Evolutionary conservation across 345 rosid species (phyloP), one percentile per base, ranked within the genome.

Genomic region (Fremontodendron californicum): DNA sequence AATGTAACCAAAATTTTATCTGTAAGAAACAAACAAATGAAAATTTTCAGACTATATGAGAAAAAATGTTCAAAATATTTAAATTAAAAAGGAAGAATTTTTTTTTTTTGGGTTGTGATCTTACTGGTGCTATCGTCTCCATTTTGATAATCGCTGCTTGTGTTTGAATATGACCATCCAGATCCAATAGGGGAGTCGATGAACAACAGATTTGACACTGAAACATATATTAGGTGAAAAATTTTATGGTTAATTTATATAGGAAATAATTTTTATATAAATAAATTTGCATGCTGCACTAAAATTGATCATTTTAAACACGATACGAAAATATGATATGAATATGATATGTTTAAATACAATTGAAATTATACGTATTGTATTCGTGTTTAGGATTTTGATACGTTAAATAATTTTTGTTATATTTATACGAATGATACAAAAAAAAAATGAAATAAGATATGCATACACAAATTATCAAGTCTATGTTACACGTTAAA

Each of bases 71-170:
- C 4, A 12, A 57, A 55, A 23, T 11, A 11, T 5, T 15, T 31
- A 6, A 31, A 31, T 11, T 2, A 16, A 62, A 31, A 62, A 62
- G 67, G 11, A 62, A 33, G 1, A 15, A 15, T 0, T 11, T 0
- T 3, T 57, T 57, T 57, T 9, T 21, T 33, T 33, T 33, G 13
- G 35, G 15, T 29, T 5, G 21, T 62, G 11, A 64, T 64, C 69
- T 64, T 64, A 64, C 69, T 64, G 9, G 69, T 35, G 45, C 69
- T 18, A 8, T 64, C 43, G 19, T 64, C 69, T 64, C 69, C 45
- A 64, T 33, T 62, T 0, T 0, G 5, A 15, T 31, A 31, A 62
- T 62, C 67, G 3, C 39, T 13, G 39, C 3, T 61, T n/a, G n/a
- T n/a, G n/a, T n/a, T n/a, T n/a, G n/a, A n/a, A n/a, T 3, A 1